A percentile compares a stretch with the other conserved stretches of the same genome.
phyloP scores from a whole-genome alignment of 768 basidiomycete genomes.

The Rhodotorula diobovata region DNA sequence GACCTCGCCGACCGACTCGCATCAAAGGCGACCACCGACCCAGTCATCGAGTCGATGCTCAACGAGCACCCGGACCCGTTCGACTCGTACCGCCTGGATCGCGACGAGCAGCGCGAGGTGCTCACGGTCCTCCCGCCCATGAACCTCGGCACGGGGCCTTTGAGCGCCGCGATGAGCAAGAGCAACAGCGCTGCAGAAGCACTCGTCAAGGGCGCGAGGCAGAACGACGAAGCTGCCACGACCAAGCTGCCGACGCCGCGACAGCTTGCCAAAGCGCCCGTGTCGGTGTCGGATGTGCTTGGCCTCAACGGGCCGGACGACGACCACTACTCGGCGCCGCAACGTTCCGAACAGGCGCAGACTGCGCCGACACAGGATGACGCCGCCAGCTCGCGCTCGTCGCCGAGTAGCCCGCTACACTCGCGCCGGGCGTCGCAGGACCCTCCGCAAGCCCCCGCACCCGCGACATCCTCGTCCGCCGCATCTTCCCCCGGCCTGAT shows the following conservation, averaged over 20 bases:
- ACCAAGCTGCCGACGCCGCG: not conserved
- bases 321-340: not conserved
- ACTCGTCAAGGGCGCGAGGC: not conserved
- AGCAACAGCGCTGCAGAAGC: not conserved
- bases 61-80: slow-evolving; percentile 38
- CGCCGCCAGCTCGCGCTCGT: not conserved
- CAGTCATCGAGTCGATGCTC: slow-evolving; percentile 36
- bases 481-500: not conserved
- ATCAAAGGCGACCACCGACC: slow-evolving; percentile 37
- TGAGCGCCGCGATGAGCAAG: not conserved
- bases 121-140: slow-evolving; percentile 38
- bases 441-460: not conserved
- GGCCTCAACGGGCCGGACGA: slow-evolving; percentile 10
- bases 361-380: not conserved
- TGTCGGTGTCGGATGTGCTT: slow-evolving; percentile 22
- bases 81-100: slow-evolving; percentile 35
- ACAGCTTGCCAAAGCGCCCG: slow-evolving; percentile 3
- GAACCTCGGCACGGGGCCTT: slow-evolving; percentile 11
- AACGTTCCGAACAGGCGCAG: not conserved
- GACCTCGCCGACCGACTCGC: slow-evolving; percentile 39
- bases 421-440: not conserved
- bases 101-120: slow-evolving; percentile 32
- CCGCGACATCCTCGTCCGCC: not conserved
- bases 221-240: not conserved
- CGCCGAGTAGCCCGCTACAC: not conserved